These are phyloP conservation scores for Flaveria sonorensis DNA, from an alignment of 129 eudicot species.

Conservation along the genomic window DNA sequence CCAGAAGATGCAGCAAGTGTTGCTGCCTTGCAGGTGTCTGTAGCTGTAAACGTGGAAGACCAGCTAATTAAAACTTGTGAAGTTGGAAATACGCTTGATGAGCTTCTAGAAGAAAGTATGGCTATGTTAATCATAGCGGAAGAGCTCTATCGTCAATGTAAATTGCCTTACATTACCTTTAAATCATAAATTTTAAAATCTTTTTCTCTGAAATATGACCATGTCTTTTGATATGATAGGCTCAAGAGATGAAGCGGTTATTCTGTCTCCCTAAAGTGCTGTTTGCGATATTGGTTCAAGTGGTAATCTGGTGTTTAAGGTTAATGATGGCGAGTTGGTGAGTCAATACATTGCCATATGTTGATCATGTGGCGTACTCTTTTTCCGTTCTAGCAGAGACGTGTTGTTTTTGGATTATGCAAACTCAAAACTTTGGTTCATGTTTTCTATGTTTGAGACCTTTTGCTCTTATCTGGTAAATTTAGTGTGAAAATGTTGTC, in stretches of 20 bases:
- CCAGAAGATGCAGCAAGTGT: not conserved
- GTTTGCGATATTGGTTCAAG: not conserved
- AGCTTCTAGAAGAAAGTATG: not conserved
- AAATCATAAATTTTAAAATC: not conserved
- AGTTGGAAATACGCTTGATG: not conserved
- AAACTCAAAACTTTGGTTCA: not conserved
- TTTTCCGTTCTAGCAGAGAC: not conserved
- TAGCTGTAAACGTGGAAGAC: not conserved
- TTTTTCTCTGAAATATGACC: conserved; percentile 17
- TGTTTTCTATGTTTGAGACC: not conserved
- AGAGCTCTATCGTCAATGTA: conserved; percentile 1
- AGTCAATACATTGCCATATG: not conserved
- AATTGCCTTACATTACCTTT: conserved; percentile 5
- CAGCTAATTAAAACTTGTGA: not conserved
- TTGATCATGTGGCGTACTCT: not conserved
- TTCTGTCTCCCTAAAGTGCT: conserved; percentile 18
- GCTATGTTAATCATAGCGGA: not conserved
- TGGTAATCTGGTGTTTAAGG: conserved; percentile 10
- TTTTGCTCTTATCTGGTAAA: not conserved
- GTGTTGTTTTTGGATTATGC: not conserved
- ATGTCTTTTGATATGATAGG: conserved; percentile 13
- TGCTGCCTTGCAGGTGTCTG: not conserved
- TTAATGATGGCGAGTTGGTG: not conserved
- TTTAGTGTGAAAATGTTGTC: not conserved
- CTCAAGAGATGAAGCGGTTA: not conserved